Base-by-base conservation (phyloP, 176 grass and related monocot species). In the Carex kokanica region DNA sequence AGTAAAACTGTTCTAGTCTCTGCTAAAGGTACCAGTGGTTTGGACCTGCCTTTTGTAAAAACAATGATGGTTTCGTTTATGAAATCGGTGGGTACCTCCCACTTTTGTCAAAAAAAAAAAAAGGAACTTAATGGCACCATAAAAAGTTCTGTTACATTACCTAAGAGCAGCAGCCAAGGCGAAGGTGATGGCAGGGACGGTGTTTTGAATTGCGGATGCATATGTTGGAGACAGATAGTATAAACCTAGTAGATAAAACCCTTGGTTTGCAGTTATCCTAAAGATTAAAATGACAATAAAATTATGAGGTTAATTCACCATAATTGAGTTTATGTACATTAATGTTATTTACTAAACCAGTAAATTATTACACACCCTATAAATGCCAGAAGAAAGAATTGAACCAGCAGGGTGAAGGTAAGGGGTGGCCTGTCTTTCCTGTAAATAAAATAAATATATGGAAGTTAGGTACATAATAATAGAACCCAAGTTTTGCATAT, bases 211-310 rank as follows among this genome's bases (percentile, higher is more conserved):
- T 23, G 94, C 94, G 1, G 94, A 97, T 36, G 94, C 94, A 84
- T 97, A 97, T 78, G 94, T 94, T 52, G 94, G 94, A 34, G 94
- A 97, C 54, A 97, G 63, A 84, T 97, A 83, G 14, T 97, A 94
- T 79, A 97, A 67, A 3, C 94, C 94, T 68, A 97, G 80, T 74
- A 97, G 92, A 81, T 97, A 97, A 88, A 94, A 97, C 49, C 94
- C 94, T 88, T 98, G 95, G 87, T 98, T 98, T 82, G 92, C 92
- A 56, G 95, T 98, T 78, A 98, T 98, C 73, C 91, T 97, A 85
- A 66, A 85, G 16, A 31, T 54, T 27, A 31, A 84, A 87, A 41
- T 49, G 10, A 64, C 64, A 34, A n/a, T 40, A 52, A 24, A 66
- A 41, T 24, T 47, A 34, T 14, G 23, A 23, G 53, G 11, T 59